Base-by-base conservation (phyloP, 257 asterid genomes). In the Mentha longifolia region DNA sequence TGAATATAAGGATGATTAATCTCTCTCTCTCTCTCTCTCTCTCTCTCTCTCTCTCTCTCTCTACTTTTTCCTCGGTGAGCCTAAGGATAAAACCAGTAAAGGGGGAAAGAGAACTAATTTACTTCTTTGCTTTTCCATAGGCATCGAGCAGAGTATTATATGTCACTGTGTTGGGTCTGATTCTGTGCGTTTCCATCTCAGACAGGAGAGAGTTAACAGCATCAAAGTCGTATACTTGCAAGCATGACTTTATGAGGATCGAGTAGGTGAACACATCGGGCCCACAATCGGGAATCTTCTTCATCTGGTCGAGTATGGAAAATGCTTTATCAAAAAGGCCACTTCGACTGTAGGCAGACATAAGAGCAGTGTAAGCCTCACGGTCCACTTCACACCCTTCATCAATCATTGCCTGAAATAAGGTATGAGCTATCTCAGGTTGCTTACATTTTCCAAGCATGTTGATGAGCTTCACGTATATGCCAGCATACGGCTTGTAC, bases 361-460 rank as follows among this genome's bases (percentile, higher is more conserved):
- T 80, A 68, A 94, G 91, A 77, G 99, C 99, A 67, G 97, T 94
- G 80, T 79, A 94, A 79, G 89, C 91, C 83, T 91, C 97, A 62
- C 77, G 87, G 78, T 85, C 90, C 79, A 84, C 77, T 19, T 49
- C 77, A 79, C 97, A 94, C 14, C 96, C 97, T 81, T 94, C 99
- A 51, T 91, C 96, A 51, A 81, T 70, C 97, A 94, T 89, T 79
- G 85, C 87, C 80, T 89, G 88, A 64, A 89, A 94, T 70, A 94
- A 79, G 57, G 84, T 81, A 60, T 76, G 91, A 72, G 99, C 99
- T 81, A 82, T 94, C 86, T 91, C 99, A 6, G 97, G 98, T 79
- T 94, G 97, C 93, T 89, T 94, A 78, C 99, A 91, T 77, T 94
- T 94, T 65, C 99, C 99, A 56, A 94, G 96, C 99, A 94, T 94